Percentiles rank a stretch among this genome's conserved stretches.
Evolutionary conservation across 768 basidiomycete genomes (phyloP).

Genomic region (Leccinum rimulosum): DNA sequence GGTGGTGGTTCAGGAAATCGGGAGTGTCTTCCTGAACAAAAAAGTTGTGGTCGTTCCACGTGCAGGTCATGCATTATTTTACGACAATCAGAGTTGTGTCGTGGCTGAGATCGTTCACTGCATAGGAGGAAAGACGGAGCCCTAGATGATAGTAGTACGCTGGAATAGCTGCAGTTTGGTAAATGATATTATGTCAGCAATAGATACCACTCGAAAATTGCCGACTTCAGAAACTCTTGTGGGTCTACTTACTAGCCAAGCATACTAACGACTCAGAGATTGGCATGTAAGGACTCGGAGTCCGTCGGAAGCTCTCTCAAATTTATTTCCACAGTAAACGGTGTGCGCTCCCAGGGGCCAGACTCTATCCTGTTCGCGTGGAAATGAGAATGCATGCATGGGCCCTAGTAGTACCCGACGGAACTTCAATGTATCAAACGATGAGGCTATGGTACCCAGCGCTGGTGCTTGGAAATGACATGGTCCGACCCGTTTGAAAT

Average conservation of each 20-base stretch:
- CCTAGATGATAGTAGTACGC: background rate
- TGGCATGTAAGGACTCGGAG: too few species aligned
- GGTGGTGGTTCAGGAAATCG: background rate
- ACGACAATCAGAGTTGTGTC: background rate
- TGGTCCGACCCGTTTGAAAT: background rate
- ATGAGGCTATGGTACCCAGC: background rate
- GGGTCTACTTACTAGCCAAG: too few species aligned
- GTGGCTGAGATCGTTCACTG: slow-evolving; percentile 5
- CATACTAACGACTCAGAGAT: too few species aligned
- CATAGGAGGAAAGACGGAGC: background rate
- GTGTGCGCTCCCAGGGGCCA: too few species aligned
- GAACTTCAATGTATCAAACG: background rate
- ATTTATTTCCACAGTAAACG: too few species aligned
- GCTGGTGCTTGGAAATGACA: background rate
- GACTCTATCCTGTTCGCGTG: too few species aligned
- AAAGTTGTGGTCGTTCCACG: background rate
- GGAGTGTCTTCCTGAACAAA: background rate
- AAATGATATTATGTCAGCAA: background rate
- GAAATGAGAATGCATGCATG: too few species aligned
- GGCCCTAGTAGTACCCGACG: too few species aligned
- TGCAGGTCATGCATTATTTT: slow-evolving; percentile 2
- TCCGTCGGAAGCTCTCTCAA: too few species aligned
- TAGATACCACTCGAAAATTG: background rate
- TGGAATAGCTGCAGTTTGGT: background rate
- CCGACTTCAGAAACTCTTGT: background rate